These are phyloP conservation scores for Rhizophora mangle DNA, from an alignment of 345 rosid species.

Conservation along the genomic window DNA sequence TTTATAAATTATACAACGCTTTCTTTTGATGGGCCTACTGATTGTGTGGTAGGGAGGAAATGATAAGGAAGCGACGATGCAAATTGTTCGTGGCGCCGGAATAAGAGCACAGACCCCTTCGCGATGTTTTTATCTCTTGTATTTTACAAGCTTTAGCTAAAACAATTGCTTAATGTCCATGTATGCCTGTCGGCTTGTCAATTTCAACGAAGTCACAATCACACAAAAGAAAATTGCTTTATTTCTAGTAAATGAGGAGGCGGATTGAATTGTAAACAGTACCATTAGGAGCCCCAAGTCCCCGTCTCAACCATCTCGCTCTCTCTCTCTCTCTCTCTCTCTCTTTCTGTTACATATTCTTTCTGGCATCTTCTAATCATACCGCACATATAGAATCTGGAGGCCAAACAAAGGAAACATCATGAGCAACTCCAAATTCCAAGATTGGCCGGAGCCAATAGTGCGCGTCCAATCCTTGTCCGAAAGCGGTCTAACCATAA, in stretches of 20 bases:
- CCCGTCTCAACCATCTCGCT: background rate
- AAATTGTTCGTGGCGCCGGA: slow-evolving; percentile 36
- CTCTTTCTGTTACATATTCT: background rate
- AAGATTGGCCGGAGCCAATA: slow-evolving; percentile 93
- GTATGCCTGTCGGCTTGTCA: no score
- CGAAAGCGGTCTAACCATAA: slow-evolving; percentile 38
- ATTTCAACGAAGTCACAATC: no score
- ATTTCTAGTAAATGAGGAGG: no score
- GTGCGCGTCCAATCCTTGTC: slow-evolving; percentile 90
- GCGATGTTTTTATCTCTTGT: background rate
- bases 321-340: slow-evolving; percentile 5
- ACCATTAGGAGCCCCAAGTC: no score
- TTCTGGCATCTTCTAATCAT: background rate
- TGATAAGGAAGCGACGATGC: background rate
- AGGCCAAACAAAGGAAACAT: background rate
- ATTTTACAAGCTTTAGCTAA: no score
- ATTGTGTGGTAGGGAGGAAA: background rate
- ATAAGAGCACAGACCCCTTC: slow-evolving; percentile 5
- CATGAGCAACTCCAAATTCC: slow-evolving; percentile 36
- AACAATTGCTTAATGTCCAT: no score
- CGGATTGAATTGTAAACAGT: no score
- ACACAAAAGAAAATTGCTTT: no score
- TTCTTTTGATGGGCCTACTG: no score
- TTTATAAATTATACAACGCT: no score
- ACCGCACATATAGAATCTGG: slow-evolving; percentile 11